Evolutionary conservation across 306 rosid species (phyloP).

Genomic region (Malus asiatica): DNA sequence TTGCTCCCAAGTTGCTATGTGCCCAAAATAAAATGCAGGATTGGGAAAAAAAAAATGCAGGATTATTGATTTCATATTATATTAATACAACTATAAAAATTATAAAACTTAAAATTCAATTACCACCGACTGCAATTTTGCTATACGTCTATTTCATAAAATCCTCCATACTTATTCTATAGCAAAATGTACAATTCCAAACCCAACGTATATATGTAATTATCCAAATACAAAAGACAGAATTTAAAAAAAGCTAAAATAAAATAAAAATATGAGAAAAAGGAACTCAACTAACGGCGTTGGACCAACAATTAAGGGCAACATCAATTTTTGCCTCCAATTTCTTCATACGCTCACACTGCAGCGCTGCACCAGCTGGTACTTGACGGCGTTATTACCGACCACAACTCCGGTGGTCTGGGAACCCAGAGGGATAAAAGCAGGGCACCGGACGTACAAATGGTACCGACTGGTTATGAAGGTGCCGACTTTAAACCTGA

Average conservation of each 20-base stretch:
- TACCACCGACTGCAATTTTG: slow-evolving; percentile 27
- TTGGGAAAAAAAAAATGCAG: no score
- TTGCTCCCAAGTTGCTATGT: slow-evolving; percentile 10
- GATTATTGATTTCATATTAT: neutral
- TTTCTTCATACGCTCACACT: slow-evolving; percentile 49
- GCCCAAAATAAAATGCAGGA: slow-evolving; percentile 1
- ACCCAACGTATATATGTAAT: neutral
- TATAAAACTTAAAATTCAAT: slow-evolving; percentile 1
- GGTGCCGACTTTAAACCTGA: slow-evolving; percentile 78
- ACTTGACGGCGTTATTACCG: slow-evolving; percentile 62
- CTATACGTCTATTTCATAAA: slow-evolving; percentile 6
- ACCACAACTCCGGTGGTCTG: slow-evolving; percentile 24
- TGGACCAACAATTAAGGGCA: neutral
- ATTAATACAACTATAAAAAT: neutral
- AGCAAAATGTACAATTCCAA: slow-evolving; percentile 33
- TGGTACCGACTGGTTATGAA: slow-evolving; percentile 60
- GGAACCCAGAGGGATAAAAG: slow-evolving; percentile 42
- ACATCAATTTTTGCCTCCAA: neutral
- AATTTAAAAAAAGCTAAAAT: neutral
- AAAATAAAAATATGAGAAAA: neutral
- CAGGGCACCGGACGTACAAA: slow-evolving; percentile 60
- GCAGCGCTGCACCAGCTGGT: slow-evolving; percentile 58
- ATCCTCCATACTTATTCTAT: slow-evolving; percentile 27
- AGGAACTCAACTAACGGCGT: neutral
- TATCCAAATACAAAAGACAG: neutral